Base-by-base conservation (phyloP, 2,329 filamentous ascomycete species). In the Westerdykella aurantiaca region DNA sequence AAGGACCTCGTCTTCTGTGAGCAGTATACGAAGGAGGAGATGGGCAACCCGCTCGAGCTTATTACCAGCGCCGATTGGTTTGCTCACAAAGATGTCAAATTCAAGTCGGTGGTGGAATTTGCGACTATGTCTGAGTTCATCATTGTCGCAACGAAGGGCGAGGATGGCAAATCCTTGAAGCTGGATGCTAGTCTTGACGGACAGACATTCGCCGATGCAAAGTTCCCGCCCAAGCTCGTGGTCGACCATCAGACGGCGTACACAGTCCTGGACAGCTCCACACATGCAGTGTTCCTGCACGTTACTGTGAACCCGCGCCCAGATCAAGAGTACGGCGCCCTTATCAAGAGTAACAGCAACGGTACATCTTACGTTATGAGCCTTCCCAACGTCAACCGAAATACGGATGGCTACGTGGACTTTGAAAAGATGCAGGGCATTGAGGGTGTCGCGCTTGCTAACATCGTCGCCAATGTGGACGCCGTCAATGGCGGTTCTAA, bases 301-400 rank as follows among this genome's bases (percentile, higher is more conserved):
- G 91, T 97, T 38, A 89, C 86, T 0, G 87, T 88, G 34, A 84
- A 86, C 57, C 78, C 77, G 34, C 72, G 73, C 3, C 64, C 74
- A 40, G 83, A 81, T 14, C 80, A 78, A 40, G 80, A 85, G 47
- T 89, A 86, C 56, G 93, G 93, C 31, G 85, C 85, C 18, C 88
- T 98, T 55, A 81, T 98, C 69, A 98, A 97, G 79, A 96, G 89
- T 62, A 98, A 98, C 72, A 96, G 89, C 57, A 97, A 98, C 62
- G 93, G 93, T 42, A 98, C 93, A 0, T 93, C 86, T 1, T 98
- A 96, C 60, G 87, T 95, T 11, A 73, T 95, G 51, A 94, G 87
- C 66, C 75, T 93, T 18, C 74, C 80, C 39, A 81, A 80, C 16
- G 88, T 97, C 61, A 96, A 97, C 67, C 80, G 88, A 55, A 82